Conservation (phyloP, 202 grass and related monocot species). For the Zoysia matrella region DNA sequence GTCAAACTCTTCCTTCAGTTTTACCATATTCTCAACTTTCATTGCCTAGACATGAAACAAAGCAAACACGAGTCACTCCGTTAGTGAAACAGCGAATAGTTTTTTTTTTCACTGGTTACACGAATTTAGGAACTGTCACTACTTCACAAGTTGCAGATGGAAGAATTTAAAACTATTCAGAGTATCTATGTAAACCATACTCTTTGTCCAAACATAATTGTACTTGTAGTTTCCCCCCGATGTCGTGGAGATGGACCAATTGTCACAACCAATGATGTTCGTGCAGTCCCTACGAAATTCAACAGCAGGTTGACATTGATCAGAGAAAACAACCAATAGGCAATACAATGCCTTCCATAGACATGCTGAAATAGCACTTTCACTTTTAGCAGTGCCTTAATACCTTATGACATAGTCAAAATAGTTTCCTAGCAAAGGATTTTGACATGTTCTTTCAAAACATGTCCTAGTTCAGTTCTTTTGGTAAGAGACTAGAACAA, state of each 20-base stretch:
- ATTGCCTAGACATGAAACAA: slow-evolving; percentile 80
- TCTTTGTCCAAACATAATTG: slow-evolving; percentile 99
- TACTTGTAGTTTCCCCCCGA: slow-evolving; percentile 98
- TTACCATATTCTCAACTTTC: slow-evolving; percentile 99
- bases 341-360: no score
- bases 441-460: no score
- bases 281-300: slow-evolving; percentile 77
- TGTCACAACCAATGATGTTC: slow-evolving; percentile 99
- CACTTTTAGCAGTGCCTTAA: no score
- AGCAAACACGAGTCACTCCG: slow-evolving; percentile 37
- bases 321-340: no score
- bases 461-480: no score
- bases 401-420: no score
- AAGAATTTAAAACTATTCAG: slow-evolving; percentile 36
- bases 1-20: slow-evolving; percentile 99
- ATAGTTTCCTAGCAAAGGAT: no score
- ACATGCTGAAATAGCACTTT: no score
- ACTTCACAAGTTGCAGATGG: slow-evolving; percentile 5
- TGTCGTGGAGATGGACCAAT: slow-evolving; percentile 97
- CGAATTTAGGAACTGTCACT: slow-evolving; percentile 23
- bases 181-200: slow-evolving; percentile 58
- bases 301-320: no score
- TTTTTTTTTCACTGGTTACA: slow-evolving; percentile 15
- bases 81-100: slow-evolving; percentile 25
- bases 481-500: no score